Conservation (phyloP, 495 filamentous ascomycete genomes). For the Gamarada debralockiae region DNA sequence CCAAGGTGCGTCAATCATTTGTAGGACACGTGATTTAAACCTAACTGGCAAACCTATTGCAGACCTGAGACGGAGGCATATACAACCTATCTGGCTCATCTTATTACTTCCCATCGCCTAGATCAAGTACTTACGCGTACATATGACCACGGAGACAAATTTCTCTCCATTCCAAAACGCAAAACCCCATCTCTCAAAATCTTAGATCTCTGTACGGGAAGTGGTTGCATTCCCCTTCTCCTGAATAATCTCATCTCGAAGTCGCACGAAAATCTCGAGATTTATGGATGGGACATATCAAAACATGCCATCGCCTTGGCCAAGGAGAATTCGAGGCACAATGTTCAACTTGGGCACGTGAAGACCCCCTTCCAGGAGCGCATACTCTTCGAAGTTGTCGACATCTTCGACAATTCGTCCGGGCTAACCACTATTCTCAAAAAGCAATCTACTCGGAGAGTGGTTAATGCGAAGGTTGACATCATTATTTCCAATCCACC, state of each 20-base stretch:
- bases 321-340: slow-evolving; percentile 52
- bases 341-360: slow-evolving; percentile 23
- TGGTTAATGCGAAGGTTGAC: slow-evolving; percentile 41
- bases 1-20: slow-evolving; percentile 53
- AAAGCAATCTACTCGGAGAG: background rate
- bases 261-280: slow-evolving; percentile 11
- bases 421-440: background rate
- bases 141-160: background rate
- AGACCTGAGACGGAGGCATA: slow-evolving; percentile 72
- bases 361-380: background rate
- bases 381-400: slow-evolving; percentile 24
- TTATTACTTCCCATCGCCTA: slow-evolving; percentile 14
- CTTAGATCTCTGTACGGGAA: slow-evolving; percentile 85
- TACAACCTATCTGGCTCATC: slow-evolving; percentile 49
- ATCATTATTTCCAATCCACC: slow-evolving; percentile 89
- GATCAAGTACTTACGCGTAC: background rate
- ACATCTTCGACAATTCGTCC: slow-evolving; percentile 58
- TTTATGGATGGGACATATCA: slow-evolving; percentile 59
- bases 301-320: slow-evolving; percentile 58
- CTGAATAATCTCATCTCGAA: slow-evolving; percentile 52
- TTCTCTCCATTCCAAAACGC: too few species aligned
- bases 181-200: slow-evolving; percentile 43
- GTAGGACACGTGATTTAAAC: slow-evolving; percentile 5
- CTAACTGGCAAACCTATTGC: background rate
- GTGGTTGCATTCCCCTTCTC: slow-evolving; percentile 84